These are phyloP conservation scores for Aspergillus quadricinctus DNA, from an alignment of 2,329 filamentous ascomycete genomes.

Conservation along the genomic window DNA sequence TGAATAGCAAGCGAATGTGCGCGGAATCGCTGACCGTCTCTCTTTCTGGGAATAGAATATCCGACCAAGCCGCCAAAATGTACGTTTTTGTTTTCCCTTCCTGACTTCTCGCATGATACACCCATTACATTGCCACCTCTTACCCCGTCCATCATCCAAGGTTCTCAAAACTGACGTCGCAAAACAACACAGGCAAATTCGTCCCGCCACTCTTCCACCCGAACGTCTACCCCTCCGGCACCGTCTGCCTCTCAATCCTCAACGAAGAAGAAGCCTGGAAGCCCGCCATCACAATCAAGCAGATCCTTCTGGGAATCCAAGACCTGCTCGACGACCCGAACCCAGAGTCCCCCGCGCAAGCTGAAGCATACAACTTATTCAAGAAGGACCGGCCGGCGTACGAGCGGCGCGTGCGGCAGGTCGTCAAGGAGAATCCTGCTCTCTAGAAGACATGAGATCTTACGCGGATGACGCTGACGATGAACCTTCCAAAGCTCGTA, in stretches of 20 bases:
- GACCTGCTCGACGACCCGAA: slow-evolving; percentile 95
- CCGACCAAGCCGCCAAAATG: slow-evolving; percentile 98
- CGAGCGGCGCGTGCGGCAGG: slow-evolving; percentile 77
- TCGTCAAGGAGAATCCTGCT: slow-evolving; percentile 85
- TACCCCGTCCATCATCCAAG: background rate
- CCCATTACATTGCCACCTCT: background rate
- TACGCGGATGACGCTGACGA: background rate
- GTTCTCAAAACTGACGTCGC: background rate
- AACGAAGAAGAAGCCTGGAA: slow-evolving; percentile 99
- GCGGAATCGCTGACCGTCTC: slow-evolving; percentile 8
- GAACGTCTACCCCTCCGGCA: slow-evolving; percentile 97
- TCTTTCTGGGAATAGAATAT: slow-evolving; percentile 62
- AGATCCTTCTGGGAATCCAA: slow-evolving; percentile 93
- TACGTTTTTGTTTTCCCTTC: slow-evolving; percentile 51
- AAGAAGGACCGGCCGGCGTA: slow-evolving; percentile 87
- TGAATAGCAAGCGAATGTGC: background rate
- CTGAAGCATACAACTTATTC: slow-evolving; percentile 94
- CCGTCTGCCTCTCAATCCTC: slow-evolving; percentile 91
- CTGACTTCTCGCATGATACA: background rate
- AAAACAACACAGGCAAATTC: slow-evolving; percentile 71
- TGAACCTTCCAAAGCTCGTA: background rate
- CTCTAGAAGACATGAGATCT: slow-evolving; percentile 45
- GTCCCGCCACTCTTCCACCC: slow-evolving; percentile 93
- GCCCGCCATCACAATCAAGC: slow-evolving; percentile 96
- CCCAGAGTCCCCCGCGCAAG: slow-evolving; percentile 92